These are phyloP conservation scores for Candida tunisiensis DNA, from an alignment of 1,139 yeast species.

Conservation along the genomic window DNA sequence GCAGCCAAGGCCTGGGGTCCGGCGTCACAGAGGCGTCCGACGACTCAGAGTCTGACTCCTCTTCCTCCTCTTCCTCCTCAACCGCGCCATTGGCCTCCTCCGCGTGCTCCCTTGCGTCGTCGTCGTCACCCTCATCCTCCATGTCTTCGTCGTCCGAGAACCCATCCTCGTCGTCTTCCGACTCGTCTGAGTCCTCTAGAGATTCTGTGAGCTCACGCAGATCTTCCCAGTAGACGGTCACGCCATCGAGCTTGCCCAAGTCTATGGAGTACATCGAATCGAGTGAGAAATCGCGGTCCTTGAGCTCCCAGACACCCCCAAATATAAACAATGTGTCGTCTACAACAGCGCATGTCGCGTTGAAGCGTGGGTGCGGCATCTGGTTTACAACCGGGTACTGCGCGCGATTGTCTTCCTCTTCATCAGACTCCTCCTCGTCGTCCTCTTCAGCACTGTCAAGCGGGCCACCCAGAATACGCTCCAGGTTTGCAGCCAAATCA, in stretches of 20 bases:
- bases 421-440: slow-evolving; percentile 26
- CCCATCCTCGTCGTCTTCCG: slow-evolving; percentile 40
- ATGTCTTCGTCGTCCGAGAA: slow-evolving; percentile 37
- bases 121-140: slow-evolving; percentile 32
- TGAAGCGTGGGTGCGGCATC: slow-evolving; percentile 81
- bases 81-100: slow-evolving; percentile 45
- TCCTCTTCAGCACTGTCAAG: slow-evolving; percentile 41
- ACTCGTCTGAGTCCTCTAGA: slow-evolving; percentile 34
- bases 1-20: slow-evolving; percentile 90
- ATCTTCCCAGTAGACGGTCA: slow-evolving; percentile 83
- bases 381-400: slow-evolving; percentile 41
- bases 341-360: slow-evolving; percentile 70
- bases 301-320: slow-evolving; percentile 85
- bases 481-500: slow-evolving; percentile 68
- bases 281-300: slow-evolving; percentile 68
- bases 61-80: slow-evolving; percentile 41
- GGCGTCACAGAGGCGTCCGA: slow-evolving; percentile 29
- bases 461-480: slow-evolving; percentile 54
- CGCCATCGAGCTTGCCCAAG: slow-evolving; percentile 74
- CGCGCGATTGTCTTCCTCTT: slow-evolving; percentile 24
- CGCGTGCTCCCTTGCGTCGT: slow-evolving; percentile 31
- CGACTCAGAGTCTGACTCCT: slow-evolving; percentile 32
- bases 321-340: slow-evolving; percentile 76
- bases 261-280: slow-evolving; percentile 82
- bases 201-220: slow-evolving; percentile 44